phyloP scores from a whole-genome alignment of 305 asterid genomes.

The Rubia balearica region DNA sequence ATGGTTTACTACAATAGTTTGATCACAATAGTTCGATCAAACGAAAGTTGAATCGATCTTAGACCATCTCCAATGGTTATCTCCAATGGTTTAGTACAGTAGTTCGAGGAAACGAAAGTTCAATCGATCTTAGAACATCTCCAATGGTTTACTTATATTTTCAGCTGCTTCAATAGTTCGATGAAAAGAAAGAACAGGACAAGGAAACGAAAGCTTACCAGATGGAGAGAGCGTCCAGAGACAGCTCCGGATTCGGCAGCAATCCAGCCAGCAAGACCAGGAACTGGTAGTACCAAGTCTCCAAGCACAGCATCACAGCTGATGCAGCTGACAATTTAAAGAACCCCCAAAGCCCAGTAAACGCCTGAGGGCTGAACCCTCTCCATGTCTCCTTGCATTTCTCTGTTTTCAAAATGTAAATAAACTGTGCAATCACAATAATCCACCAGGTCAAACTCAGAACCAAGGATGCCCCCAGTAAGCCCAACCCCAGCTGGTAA shows the following conservation, averaged over 20 bases:
- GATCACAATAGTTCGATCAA: too few species aligned
- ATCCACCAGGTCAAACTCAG: slow-evolving; percentile 3
- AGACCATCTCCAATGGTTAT: too few species aligned
- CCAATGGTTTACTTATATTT: too few species aligned
- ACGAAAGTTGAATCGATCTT: too few species aligned
- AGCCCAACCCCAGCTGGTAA: neutral
- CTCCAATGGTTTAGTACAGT: too few species aligned
- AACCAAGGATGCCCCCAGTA: slow-evolving; percentile 8
- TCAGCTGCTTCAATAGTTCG: too few species aligned
- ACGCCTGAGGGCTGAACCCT: slow-evolving; percentile 4
- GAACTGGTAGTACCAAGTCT: slow-evolving; percentile 10
- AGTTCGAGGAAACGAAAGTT: too few species aligned
- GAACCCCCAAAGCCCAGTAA: slow-evolving; percentile 3
- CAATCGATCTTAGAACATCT: too few species aligned
- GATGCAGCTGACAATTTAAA: slow-evolving; percentile 10
- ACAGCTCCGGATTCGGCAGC: slow-evolving; percentile 10
- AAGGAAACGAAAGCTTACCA: slow-evolving; percentile 8
- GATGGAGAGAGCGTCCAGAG: slow-evolving; percentile 20
- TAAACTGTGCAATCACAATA: neutral
- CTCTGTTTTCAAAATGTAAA: neutral
- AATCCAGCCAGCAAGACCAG: slow-evolving; percentile 5
- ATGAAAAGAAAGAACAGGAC: too few species aligned
- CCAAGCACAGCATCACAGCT: slow-evolving; percentile 8
- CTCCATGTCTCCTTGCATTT: slow-evolving; percentile 1
- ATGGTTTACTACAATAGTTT: too few species aligned